phyloP scores from a whole-genome alignment of 148 eudicot genomes.

The Diospyros lotus region DNA sequence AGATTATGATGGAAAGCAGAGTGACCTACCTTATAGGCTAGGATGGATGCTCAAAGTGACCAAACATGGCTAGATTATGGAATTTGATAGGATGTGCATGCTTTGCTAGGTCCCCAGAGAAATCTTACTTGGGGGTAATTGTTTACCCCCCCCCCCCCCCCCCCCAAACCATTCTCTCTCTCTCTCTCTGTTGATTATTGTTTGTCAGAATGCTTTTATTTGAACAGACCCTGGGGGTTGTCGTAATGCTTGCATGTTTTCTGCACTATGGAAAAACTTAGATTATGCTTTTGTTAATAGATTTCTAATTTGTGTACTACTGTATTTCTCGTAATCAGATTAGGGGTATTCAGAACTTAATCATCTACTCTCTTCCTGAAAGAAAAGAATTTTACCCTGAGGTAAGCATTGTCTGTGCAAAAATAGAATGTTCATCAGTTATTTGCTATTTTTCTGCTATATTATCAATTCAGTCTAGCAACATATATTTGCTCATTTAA shows the following conservation, averaged over 20 bases:
- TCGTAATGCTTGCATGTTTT: background rate
- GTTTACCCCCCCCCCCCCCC: too few species aligned
- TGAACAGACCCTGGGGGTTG: too few species aligned
- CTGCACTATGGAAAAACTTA: conserved; percentile 5
- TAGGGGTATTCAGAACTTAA: conserved; percentile 81
- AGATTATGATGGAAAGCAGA: too few species aligned
- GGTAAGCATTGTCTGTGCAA: conserved; percentile 34
- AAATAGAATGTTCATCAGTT: background rate
- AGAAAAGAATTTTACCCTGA: conserved; percentile 97
- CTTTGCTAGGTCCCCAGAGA: too few species aligned
- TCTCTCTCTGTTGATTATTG: too few species aligned
- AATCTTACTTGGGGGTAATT: too few species aligned
- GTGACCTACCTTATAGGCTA: too few species aligned
- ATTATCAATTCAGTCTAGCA: background rate
- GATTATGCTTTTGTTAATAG: background rate
- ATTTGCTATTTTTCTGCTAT: background rate
- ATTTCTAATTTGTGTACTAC: conserved; percentile 4
- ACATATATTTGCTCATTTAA: background rate
- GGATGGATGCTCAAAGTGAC: too few species aligned
- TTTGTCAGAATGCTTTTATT: too few species aligned
- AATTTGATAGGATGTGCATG: too few species aligned
- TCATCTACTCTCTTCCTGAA: conserved; percentile 92
- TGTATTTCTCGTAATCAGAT: conserved; percentile 37
- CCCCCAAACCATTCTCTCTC: too few species aligned
- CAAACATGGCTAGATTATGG: too few species aligned